Evolutionary conservation across 257 asterid genomes (phyloP), one percentile per base, ranked within the genome.

Genomic region (Petunia secreta): DNA sequence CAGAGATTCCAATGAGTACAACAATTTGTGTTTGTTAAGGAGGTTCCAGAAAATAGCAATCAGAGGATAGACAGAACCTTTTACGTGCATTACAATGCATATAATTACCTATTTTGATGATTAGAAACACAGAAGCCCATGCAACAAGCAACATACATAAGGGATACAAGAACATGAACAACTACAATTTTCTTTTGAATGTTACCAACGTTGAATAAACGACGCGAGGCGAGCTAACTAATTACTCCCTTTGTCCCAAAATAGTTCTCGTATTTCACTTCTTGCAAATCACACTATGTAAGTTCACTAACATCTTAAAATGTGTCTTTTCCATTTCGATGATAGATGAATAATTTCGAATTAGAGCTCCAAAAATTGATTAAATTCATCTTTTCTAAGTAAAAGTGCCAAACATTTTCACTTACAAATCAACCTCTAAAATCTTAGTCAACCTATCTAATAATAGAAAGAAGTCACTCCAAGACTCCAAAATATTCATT

Each of bases 401-500:
- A 25, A 25, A 25, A 25, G 25, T 25, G 25, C 25, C 25, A 25
- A 25, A 25, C 25, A 25, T 25, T 25, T 25, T 25, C 8, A 52
- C 57, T 15, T 52, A 13, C 2, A 46, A 25, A 0, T 46, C 39
- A 5, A 73, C 14, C 62, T 73, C 78, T 63, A 63, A 36, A 63
- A 9, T 63, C 44, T 63, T 41, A 63, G 37, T 63, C 14, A 9
- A 36, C 44, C 7, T 63, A 36, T 36, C 16, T 73, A 34, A 39
- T 6, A 52, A 11, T 50, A 13, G 78, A 73, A 50, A 73, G 37
- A 34, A 6, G 34, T 50, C 36, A 10, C 50, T 46, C 44, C 46
- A 48, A 50, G 62, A 48, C 77, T 50, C 77, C 36, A 73, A 52
- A 73, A 73, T 4, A 25, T 52, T 52, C 78, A 50, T 15, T 73